A percentile compares a stretch with the other conserved stretches of the same genome.
phyloP scores from a whole-genome alignment of 129 eudicot genomes.

The Calendula officinalis region DNA sequence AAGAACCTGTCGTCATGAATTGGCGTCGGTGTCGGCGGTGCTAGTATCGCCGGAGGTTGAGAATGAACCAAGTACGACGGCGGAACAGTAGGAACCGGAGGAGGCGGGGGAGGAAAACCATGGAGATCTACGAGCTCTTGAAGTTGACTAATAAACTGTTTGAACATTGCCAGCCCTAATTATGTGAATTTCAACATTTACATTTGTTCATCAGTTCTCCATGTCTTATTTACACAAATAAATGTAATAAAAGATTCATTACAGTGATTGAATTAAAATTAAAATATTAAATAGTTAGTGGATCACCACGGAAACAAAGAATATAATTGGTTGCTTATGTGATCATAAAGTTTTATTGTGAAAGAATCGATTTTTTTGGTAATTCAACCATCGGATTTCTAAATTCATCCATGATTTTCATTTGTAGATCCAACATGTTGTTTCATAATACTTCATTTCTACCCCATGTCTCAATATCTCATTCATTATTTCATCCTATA shows the following conservation, averaged over 20 bases:
- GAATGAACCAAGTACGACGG: constrained; percentile 26
- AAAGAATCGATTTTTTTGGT: constrained; percentile 6
- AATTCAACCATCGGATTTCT: background rate
- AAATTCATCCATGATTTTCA: background rate
- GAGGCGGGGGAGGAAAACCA: constrained; percentile 26
- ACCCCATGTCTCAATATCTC: background rate
- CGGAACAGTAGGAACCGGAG: constrained; percentile 36
- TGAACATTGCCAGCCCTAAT: constrained; percentile 44
- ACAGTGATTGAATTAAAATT: background rate
- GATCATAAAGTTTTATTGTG: constrained; percentile 1
- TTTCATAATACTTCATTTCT: background rate
- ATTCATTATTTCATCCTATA: no score
- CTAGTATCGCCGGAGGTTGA: constrained; percentile 19
- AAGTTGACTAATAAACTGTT: constrained; percentile 54
- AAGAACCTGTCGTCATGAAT: constrained; percentile 35
- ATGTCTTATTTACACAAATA: constrained; percentile 21
- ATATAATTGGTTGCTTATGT: constrained; percentile 20
- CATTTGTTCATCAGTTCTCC: constrained; percentile 13
- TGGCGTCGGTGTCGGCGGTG: constrained; percentile 13
- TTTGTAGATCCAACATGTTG: constrained; percentile 19
- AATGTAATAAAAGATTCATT: background rate
- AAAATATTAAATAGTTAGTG: constrained; percentile 18
- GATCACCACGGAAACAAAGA: constrained; percentile 27
- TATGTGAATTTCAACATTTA: background rate
- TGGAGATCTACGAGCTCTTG: constrained; percentile 51